Evolutionary conservation across 176 grass and related monocot genomes (phyloP).

Genomic region (Phyllostachys edulis): DNA sequence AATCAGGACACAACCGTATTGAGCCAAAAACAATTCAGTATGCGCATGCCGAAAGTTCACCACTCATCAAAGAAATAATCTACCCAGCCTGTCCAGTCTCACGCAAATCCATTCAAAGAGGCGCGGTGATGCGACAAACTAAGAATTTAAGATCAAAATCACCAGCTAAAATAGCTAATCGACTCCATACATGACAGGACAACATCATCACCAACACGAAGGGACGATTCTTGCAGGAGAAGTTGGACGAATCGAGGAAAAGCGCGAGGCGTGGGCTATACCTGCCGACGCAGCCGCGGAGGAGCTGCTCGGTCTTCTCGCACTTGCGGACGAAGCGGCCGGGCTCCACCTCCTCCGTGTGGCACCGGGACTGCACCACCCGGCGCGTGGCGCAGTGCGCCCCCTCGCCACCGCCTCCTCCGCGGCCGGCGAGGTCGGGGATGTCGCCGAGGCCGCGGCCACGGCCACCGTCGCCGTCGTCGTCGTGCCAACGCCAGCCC

Average conservation of each 20-base stretch:
- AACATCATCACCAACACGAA: not conserved
- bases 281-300: conserved; percentile 64
- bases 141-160: not conserved
- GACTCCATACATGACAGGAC: not conserved
- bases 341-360: conserved; percentile 81
- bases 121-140: not conserved
- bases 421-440: conserved; percentile 25
- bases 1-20: not conserved
- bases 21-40: not conserved
- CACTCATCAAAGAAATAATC: not conserved
- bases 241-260: not conserved
- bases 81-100: not conserved
- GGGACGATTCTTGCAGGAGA: not conserved
- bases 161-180: not conserved
- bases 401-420: not conserved
- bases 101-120: not conserved
- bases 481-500: conserved; percentile 73
- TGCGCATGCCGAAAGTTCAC: not conserved
- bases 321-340: conserved; percentile 80
- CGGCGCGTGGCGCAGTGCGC: conserved; percentile 45
- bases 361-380: conserved; percentile 65
- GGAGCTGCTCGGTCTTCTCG: conserved; percentile 74
- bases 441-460: conserved; percentile 39
- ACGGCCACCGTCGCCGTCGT: conserved; percentile 26
- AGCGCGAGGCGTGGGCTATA: not conserved